Conservation (phyloP, 2,329 filamentous ascomycete genomes). For the Teratosphaeriaceae sp. region DNA sequence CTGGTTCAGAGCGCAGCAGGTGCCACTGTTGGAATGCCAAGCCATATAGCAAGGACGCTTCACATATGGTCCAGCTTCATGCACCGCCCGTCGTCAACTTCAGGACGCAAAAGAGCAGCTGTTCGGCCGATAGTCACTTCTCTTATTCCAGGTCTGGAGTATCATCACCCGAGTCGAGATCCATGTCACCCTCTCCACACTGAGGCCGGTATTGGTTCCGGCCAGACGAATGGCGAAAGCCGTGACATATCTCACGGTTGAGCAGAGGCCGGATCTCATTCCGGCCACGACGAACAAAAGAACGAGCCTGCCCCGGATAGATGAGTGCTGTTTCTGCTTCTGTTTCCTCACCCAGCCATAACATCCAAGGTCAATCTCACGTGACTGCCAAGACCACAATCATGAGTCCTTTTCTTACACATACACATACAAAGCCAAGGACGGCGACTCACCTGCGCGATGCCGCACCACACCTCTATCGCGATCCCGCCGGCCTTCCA, state of each 20-base stretch:
- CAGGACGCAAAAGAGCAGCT: too few species aligned
- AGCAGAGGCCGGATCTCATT: slow-evolving; percentile 11
- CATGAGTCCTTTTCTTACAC: slow-evolving; percentile 12
- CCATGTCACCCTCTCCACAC: slow-evolving; percentile 1
- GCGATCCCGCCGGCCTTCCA: slow-evolving; percentile 20
- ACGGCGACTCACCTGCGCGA: slow-evolving; percentile 10
- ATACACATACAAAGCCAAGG: neutral
- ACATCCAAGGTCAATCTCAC: too few species aligned
- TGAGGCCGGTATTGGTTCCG: slow-evolving; percentile 17
- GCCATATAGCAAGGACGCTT: too few species aligned
- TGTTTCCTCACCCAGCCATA: slow-evolving; percentile 13
- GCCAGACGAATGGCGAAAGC: slow-evolving; percentile 17
- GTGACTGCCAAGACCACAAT: slow-evolving; percentile 10
- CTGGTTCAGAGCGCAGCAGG: too few species aligned
- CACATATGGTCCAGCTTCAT: too few species aligned
- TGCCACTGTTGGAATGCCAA: too few species aligned
- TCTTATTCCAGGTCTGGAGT: too few species aligned
- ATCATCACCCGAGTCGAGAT: too few species aligned
- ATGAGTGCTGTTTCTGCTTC: slow-evolving; percentile 2
- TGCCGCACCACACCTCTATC: slow-evolving; percentile 22
- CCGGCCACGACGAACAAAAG: slow-evolving; percentile 20
- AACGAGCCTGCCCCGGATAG: slow-evolving; percentile 9
- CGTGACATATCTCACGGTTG: slow-evolving; percentile 8
- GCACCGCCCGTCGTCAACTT: too few species aligned
- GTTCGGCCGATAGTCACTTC: too few species aligned